phyloP scores from a whole-genome alignment of 257 asterid genomes.

The Echites panduratus region DNA sequence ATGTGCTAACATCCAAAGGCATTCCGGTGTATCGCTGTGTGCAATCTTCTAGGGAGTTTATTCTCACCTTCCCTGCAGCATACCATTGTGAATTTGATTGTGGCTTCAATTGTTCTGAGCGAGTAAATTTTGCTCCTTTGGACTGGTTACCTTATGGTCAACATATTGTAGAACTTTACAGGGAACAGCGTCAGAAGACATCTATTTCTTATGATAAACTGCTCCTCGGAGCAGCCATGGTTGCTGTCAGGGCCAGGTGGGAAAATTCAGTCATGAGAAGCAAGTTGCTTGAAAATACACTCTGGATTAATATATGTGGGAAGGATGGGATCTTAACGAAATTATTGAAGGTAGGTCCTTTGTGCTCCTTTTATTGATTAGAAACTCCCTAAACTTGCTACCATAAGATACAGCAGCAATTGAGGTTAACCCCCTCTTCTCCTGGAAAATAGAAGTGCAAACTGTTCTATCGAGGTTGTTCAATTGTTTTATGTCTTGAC shows the following conservation, averaged over 20 bases:
- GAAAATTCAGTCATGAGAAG: conserved; percentile 25
- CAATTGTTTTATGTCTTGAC: not conserved
- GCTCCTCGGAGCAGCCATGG: conserved; percentile 62
- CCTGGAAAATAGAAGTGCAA: not conserved
- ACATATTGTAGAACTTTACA: conserved; percentile 46
- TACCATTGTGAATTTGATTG: conserved; percentile 60
- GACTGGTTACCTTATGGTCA: conserved; percentile 88
- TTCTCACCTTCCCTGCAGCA: conserved; percentile 67
- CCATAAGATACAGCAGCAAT: not conserved
- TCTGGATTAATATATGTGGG: conserved; percentile 41
- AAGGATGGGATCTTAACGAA: conserved; percentile 55
- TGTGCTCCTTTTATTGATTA: not conserved
- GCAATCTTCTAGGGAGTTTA: conserved; percentile 60
- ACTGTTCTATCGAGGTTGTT: not conserved
- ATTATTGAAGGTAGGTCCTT: conserved; percentile 54
- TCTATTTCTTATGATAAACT: conserved; percentile 67
- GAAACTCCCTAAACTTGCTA: not conserved
- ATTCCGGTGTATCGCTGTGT: conserved; percentile 78
- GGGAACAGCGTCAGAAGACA: conserved; percentile 44
- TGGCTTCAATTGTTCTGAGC: conserved; percentile 77
- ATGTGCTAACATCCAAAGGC: conserved; percentile 52
- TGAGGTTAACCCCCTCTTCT: not conserved
- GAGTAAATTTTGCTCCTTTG: conserved; percentile 67
- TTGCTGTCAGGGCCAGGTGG: conserved; percentile 49
- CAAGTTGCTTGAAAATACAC: conserved; percentile 17